A percentile compares a stretch with the other conserved stretches of the same genome.
Conservation (phyloP, 768 basidiomycete genomes). For the Xerocomellus chrysenteron region DNA sequence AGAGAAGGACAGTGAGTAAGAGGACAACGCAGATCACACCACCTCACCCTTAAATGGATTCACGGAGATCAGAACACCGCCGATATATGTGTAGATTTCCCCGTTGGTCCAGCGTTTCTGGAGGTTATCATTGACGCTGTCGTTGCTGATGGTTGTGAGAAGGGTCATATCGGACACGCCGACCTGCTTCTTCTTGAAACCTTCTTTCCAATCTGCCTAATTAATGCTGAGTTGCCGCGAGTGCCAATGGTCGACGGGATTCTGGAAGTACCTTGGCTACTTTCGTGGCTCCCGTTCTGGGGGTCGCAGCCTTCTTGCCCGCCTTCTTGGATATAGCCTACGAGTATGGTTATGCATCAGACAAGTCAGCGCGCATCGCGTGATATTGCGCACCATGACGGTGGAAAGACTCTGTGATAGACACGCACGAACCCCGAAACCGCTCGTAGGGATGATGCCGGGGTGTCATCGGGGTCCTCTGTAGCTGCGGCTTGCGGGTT, state of each 20-base stretch:
- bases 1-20: slow-evolving; percentile 8
- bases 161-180: slow-evolving; percentile 99
- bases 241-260: not conserved
- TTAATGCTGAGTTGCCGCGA: slow-evolving; percentile 7
- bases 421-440: slow-evolving; percentile 14
- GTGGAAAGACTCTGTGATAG: slow-evolving; percentile 1
- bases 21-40: slow-evolving; percentile 2
- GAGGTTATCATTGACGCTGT: slow-evolving; percentile 95
- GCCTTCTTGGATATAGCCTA: slow-evolving; percentile 91
- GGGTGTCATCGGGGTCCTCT: slow-evolving; percentile 21
- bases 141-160: slow-evolving; percentile 94
- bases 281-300: slow-evolving; percentile 59
- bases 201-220: slow-evolving; percentile 99
- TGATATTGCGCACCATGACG: slow-evolving; percentile 23
- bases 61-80: slow-evolving; percentile 97
- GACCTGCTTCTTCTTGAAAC: slow-evolving; percentile 99
- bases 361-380: not conserved
- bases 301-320: slow-evolving; percentile 72
- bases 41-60: slow-evolving; percentile 89
- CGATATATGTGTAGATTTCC: slow-evolving; percentile 99
- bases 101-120: slow-evolving; percentile 93
- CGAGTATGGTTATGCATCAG: slow-evolving; percentile 1
- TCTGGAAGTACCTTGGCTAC: slow-evolving; percentile 69
- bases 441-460: not conserved
- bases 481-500: slow-evolving; percentile 12